Evolutionary conservation across 164 flowering plant species (phyloP), one percentile per base, ranked within the genome.

Genomic region (Stephania japonica): DNA sequence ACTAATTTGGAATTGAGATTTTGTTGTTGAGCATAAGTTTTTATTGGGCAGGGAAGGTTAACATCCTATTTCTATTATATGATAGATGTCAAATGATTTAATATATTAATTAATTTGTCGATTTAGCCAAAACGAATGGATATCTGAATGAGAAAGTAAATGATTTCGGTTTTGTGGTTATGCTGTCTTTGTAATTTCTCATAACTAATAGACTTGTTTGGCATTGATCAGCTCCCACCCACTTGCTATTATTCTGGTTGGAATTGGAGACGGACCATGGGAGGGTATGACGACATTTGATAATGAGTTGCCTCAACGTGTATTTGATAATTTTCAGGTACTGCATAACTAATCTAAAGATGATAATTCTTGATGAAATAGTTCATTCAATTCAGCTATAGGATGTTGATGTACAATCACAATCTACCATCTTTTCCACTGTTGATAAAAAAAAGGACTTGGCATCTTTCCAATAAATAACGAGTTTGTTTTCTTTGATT

Each of bases 201-300:
- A n/a, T 18, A 21, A 1, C 24, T 59, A 59, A 24, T 67, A 53
- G 27, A 26, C 18, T 23, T 26, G 11, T 50, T 42, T 42, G 4
- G 16, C 65, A 47, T 32, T 24, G 21, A 59, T 25, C 73, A 79
- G 81, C 67, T 66, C 53, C 4, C 70, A 87, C 76, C 86, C 96
- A 23, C 83, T 90, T 18, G 84, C 96, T 7, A 89, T 89, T 69
- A 74, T 90, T 47, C 85, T 90, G 70, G 85, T 90, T 81, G 96
- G 96, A 27, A 91, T 90, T 78, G 96, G 92, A 2, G 96, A 90
- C 84, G 92, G 95, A 19, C 95, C 95, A 4, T 90, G 95, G 95
- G 95, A 90, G 14, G 90, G 86, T 77, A 90, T 90, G 96, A 73
- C 65, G 81, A 83, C 81, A 25, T 90, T 89, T 70, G 96, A 90